phyloP scores from a whole-genome alignment of 345 rosid genomes.

The Salix suchowensis region DNA sequence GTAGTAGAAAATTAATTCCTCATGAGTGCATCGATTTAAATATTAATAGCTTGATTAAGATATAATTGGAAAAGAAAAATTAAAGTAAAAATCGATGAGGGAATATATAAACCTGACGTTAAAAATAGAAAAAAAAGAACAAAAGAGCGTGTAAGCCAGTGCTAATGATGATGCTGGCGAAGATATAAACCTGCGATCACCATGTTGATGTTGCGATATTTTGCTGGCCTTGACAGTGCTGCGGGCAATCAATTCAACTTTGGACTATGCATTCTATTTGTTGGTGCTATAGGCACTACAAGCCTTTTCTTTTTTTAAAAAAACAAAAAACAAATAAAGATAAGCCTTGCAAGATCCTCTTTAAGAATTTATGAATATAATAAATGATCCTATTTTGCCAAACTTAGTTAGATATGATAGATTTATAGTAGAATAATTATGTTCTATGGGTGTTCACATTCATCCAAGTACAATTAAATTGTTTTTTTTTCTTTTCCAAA shows the following conservation, averaged over 20 bases:
- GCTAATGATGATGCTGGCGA: slow-evolving; percentile 3
- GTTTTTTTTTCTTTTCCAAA: background rate
- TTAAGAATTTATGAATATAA: background rate
- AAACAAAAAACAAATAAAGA: background rate
- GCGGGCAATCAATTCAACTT: slow-evolving; percentile 20
- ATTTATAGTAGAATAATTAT: slow-evolving; percentile 14
- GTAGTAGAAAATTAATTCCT: no score
- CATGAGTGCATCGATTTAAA: no score
- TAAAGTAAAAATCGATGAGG: no score
- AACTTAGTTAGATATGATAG: slow-evolving; percentile 12
- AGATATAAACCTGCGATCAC: background rate
- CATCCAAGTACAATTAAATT: slow-evolving; percentile 19
- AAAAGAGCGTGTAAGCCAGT: background rate
- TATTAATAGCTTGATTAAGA: no score
- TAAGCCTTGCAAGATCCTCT: background rate
- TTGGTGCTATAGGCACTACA: slow-evolving; percentile 35
- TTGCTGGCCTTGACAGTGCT: slow-evolving; percentile 7
- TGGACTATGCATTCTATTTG: slow-evolving; percentile 11
- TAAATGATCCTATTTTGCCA: slow-evolving; percentile 3
- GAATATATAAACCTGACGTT: no score
- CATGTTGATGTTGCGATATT: background rate
- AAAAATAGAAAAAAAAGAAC: background rate
- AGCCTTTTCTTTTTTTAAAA: no score
- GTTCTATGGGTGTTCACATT: slow-evolving; percentile 14
- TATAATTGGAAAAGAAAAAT: no score